Evolutionary conservation across 768 basidiomycete species (phyloP), one percentile per base, ranked within the genome.

Genomic region (Suillus bovinus): DNA sequence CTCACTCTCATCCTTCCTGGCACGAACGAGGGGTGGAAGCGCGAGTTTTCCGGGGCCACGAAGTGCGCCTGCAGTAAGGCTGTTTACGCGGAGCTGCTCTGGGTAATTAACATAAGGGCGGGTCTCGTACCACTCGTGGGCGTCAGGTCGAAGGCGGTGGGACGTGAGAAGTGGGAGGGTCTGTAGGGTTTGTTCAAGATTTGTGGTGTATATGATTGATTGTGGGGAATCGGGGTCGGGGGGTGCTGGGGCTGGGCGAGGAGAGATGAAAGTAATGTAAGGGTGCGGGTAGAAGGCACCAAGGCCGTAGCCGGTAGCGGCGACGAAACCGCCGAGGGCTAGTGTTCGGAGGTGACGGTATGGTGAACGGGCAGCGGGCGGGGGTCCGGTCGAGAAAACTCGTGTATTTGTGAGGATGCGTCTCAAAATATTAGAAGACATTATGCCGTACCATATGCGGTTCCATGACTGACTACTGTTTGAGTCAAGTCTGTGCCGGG

Each of bases 1-100:
- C 75, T 94, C 92, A 13, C 80, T 81, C 71, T 94, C 92, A 76
- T 97, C 94, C 60, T 78, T 80, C 68, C 80, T 84, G 20, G 85
- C 84, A 24, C 95, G 83, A 13, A 93, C 84, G 4, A 99, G 70
- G 3, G 95, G 94, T 22, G 82, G 80, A 61, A 96, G 72, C 0
- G 94, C 93, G 3, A 99, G 82, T 72, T 86, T 90, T 3, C 93
- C 93, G 0, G 95, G 94, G 2, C 95, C 96, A 31, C 88, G 79
- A n/a, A 99, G 79, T 1, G 93, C 82, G 5, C 94, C 94, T 3
- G 88, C 87, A 0, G 93, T 91, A 55, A 99, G 79, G 64, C 85
- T 90, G 75, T 99, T 94, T 60, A 88, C 89, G 1, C 89, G 81
- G 59, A 86, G 78, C 61, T 90, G 87, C 63, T 89, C 88, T 0